These are phyloP conservation scores for Paramecium tetraurelia DNA, from an alignment of 73 alveolate species.

Conservation along the genomic window DNA sequence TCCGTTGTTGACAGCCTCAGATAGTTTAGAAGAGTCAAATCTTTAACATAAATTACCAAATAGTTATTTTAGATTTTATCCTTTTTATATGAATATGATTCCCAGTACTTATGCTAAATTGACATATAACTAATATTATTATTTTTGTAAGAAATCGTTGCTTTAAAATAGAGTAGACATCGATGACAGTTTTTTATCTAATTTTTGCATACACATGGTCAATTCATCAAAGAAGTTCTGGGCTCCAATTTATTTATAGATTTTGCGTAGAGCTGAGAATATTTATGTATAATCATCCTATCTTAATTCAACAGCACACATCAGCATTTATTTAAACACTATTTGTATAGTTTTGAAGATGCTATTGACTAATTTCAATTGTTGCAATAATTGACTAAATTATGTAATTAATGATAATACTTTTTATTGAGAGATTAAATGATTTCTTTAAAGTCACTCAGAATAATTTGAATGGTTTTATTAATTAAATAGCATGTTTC, in stretches of 20 bases:
- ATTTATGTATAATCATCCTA: not conserved
- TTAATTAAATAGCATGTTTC: not conserved
- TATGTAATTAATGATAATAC: not conserved
- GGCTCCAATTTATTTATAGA: not conserved
- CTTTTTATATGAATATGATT: not conserved
- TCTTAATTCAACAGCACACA: not conserved
- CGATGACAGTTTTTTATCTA: slow-evolving; percentile 22
- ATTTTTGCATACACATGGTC: not conserved
- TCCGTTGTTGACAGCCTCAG: not conserved
- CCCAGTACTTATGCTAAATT: not conserved
- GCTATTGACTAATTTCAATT: slow-evolving; percentile 29
- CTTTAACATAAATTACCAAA: slow-evolving; percentile 27
- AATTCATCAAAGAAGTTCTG: not conserved
- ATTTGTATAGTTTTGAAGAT: not conserved
- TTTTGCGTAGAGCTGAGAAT: not conserved
- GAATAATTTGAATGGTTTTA: not conserved
- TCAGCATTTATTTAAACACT: slow-evolving; percentile 25
- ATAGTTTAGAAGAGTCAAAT: not conserved
- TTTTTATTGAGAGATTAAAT: not conserved
- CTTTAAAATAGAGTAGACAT: not conserved
- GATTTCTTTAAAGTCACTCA: slow-evolving; percentile 33
- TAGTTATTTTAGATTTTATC: not conserved
- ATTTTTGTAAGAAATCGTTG: not conserved
- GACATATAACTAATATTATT: not conserved
- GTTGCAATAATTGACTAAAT: not conserved